A percentile compares a stretch with the other conserved stretches of the same genome.
phyloP scores from a whole-genome alignment of 2,329 filamentous ascomycete species.

The Thielaviopsis populi region DNA sequence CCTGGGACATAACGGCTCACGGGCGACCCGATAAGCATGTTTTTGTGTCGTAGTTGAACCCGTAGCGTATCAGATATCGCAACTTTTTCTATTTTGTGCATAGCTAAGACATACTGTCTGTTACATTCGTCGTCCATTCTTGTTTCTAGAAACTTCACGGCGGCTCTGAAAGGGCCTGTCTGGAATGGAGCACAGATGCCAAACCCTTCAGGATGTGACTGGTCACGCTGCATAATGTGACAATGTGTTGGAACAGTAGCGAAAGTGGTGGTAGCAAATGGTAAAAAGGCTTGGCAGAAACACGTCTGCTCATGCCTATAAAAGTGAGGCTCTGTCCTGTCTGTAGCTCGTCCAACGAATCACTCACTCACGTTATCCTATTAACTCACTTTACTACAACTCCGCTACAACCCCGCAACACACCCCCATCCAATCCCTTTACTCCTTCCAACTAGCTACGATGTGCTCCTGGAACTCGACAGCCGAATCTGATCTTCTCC shows the following conservation, averaged over 20 bases:
- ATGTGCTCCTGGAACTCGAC: not conserved
- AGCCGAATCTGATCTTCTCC: not conserved
- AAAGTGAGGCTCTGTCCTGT: not conserved
- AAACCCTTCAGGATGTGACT: not conserved
- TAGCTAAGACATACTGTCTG: not conserved
- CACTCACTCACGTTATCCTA: no score
- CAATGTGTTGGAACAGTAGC: not conserved
- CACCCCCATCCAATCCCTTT: not conserved
- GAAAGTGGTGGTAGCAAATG: not conserved
- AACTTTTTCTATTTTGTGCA: not conserved
- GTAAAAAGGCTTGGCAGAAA: not conserved
- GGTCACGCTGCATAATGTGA: not conserved
- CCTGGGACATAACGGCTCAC: not conserved
- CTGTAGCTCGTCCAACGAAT: not conserved
- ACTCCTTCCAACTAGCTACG: not conserved
- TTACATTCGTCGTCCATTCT: not conserved
- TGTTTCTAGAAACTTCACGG: not conserved
- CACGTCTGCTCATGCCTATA: not conserved
- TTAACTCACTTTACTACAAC: no score
- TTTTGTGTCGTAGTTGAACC: not conserved
- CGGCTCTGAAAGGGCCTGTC: no score
- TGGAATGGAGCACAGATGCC: no score
- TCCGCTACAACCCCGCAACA: no score
- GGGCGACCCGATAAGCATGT: not conserved
- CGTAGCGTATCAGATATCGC: not conserved